These are phyloP conservation scores for Sphaerosporella brunnea DNA, from an alignment of 495 filamentous ascomycete genomes.

Conservation along the genomic window DNA sequence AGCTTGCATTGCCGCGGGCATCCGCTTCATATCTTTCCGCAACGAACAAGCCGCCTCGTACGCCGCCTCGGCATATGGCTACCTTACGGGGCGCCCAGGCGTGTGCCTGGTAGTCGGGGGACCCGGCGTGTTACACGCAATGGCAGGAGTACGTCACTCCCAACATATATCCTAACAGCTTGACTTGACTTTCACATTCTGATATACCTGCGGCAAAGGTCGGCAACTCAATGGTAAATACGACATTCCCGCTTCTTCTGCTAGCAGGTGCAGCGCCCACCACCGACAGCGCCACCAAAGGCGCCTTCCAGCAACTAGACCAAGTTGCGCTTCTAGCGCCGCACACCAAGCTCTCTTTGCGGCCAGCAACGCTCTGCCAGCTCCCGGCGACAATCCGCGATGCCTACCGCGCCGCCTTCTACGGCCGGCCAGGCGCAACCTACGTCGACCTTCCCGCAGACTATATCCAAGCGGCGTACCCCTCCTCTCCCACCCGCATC, in stretches of 20 bases:
- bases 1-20: conserved; percentile 42
- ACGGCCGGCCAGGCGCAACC: conserved; percentile 39
- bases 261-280: conserved; percentile 40
- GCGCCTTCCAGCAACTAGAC: conserved; percentile 47
- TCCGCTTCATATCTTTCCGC: conserved; percentile 47
- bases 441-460: conserved; percentile 49
- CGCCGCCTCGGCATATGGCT: conserved; percentile 47
- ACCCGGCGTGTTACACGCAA: conserved; percentile 44
- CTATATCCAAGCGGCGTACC: conserved; percentile 29
- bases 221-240: conserved; percentile 40
- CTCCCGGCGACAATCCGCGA: conserved; percentile 36
- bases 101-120: conserved; percentile 49
- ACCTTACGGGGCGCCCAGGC: conserved; percentile 43
- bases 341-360: conserved; percentile 40
- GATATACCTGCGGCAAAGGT: too few species aligned
- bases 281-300: conserved; percentile 36
- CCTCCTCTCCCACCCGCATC: conserved; percentile 1
- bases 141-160: conserved; percentile 36
- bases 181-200: too few species aligned
- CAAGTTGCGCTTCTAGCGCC: conserved; percentile 40
- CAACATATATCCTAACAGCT: too few species aligned
- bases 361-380: conserved; percentile 33
- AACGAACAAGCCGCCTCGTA: conserved; percentile 51
- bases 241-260: conserved; percentile 39
- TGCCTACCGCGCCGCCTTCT: conserved; percentile 40